Base-by-base conservation (phyloP, 2,329 filamentous ascomycete species). In the Fusarium chuoi region DNA sequence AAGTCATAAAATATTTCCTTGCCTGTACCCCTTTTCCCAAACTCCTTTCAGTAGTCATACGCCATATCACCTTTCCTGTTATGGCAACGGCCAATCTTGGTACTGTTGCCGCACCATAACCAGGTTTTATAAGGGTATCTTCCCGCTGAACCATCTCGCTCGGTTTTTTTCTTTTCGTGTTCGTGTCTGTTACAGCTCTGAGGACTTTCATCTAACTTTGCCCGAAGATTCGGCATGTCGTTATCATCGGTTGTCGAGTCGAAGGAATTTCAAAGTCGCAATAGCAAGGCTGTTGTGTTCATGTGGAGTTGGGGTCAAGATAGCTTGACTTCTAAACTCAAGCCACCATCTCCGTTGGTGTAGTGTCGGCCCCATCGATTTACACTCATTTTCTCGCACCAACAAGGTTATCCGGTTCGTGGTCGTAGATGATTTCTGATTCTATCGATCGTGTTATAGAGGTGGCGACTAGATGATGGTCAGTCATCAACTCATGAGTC, bases 391-490 rank as follows among this genome's bases (percentile, higher is more conserved):
- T 13, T 7, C 30, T 30, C 3, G 35, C 15, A 33, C 52, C 75
- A 30, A 83, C 80, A 64, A 82, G 77, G 42, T 74, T 77, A 48
- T 84, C 82, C 3, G 82, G 78, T 79, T 83, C 81, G 52, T 83
- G 81, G 65, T 84, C 82, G 59, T 80, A 83, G 73, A 81, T 81
- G 63, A 82, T 48, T 18, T 75, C 69, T 12, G 69, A 57, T 20
- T 59, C 39, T 55, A 65, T 64, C 39, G 72, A 75, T 24, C 8
- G 63, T 15, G 36, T 28, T 51, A 33, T 41, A n/a, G 64, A 56
- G 11, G 66, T 59, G 58, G 56, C 48, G 15, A 58, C 63, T 52
- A 12, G 26, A 42, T 42, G 12, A 3, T 28, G 20, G 36, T 44
- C 45, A 60, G 28, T 26, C n/a, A 38, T 24, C 5, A 3, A 36